Evolutionary conservation across 768 basidiomycete species (phyloP), one percentile per base, ranked within the genome.

Genomic region (Xerocomellus dryophilus): DNA sequence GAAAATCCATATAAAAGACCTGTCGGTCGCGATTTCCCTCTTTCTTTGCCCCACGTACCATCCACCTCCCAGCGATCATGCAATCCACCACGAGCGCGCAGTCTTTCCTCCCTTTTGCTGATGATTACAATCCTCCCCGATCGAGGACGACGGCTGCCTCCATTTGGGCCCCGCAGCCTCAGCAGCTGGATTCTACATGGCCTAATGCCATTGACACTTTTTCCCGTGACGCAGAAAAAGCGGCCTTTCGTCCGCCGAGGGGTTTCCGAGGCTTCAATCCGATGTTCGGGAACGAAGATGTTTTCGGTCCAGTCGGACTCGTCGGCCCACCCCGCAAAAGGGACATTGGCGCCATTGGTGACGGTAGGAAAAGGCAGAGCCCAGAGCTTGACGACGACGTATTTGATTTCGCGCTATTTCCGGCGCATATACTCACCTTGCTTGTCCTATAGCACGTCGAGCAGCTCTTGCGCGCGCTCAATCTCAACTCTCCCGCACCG

Each of bases 161-260:
- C 47, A 91, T 92, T 57, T 92, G 89, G 89, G 90, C 90, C 1
- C 89, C 89, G 8, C 87, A 86, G 65, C 86, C 88, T 4, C 87
- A 85, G 67, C 80, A 81, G 6, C 78, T 80, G 15, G 85, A 85
- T 18, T 65, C 75, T 6, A 78, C 82, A 12, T 92, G 89, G 89
- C 85, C 88, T 20, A 77, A 76, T 55, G 74, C 85, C 35, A 71
- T 86, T 34, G 84, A 86, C 54, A 72, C 84, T 5, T 85, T 85
- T 61, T 78, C 79, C 49, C 78, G 80, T 34, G 76, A 75, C 21
- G 73, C 75, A 9, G 81, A 81, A 63, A 73, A 64, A 40, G 70
- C 76, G 12, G n/a, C 58, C 32, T 62, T 73, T 53, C 61, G 67
- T 41, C 50, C 60, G 10, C 68, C 74, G 69, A 63, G 54, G 47